Evolutionary conservation across 2,329 filamentous ascomycete species (phyloP).

Genomic region (Dothidotthia symphoricarpi): DNA sequence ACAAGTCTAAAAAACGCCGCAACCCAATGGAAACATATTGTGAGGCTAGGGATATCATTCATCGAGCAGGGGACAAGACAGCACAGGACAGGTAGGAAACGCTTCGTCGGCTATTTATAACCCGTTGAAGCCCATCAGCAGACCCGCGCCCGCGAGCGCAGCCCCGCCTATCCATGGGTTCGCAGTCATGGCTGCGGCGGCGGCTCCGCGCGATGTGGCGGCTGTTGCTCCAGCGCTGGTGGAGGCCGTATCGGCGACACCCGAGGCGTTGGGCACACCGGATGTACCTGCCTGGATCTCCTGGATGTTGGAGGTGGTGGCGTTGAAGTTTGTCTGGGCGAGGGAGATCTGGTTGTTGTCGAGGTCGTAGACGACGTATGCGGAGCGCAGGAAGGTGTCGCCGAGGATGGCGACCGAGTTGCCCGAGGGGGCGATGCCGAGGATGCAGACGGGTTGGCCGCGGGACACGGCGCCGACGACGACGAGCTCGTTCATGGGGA

Average conservation of each 20-base stretch:
- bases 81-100: conserved; percentile 7
- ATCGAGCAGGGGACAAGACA: too few species aligned
- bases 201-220: conserved; percentile 16
- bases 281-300: conserved; percentile 54
- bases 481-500: conserved; percentile 57
- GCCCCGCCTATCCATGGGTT: conserved; percentile 33
- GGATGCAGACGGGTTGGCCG: conserved; percentile 47
- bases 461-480: conserved; percentile 48
- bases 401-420: conserved; percentile 54
- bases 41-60: conserved; percentile 6
- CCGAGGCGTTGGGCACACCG: conserved; percentile 54
- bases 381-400: conserved; percentile 62
- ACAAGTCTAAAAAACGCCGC: too few species aligned
- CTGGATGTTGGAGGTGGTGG: conserved; percentile 49
- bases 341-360: conserved; percentile 60
- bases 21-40: neutral
- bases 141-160: conserved; percentile 30
- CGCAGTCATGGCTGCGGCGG: conserved; percentile 24
- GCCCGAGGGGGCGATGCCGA: conserved; percentile 52
- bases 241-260: conserved; percentile 53
- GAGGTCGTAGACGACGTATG: conserved; percentile 64
- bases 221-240: conserved; percentile 36
- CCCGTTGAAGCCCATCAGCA: conserved; percentile 35
- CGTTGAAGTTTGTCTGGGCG: conserved; percentile 61
- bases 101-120: conserved; percentile 20